These are phyloP conservation scores for Didymella glomerata DNA, from an alignment of 2,329 filamentous ascomycete species.

Conservation along the genomic window DNA sequence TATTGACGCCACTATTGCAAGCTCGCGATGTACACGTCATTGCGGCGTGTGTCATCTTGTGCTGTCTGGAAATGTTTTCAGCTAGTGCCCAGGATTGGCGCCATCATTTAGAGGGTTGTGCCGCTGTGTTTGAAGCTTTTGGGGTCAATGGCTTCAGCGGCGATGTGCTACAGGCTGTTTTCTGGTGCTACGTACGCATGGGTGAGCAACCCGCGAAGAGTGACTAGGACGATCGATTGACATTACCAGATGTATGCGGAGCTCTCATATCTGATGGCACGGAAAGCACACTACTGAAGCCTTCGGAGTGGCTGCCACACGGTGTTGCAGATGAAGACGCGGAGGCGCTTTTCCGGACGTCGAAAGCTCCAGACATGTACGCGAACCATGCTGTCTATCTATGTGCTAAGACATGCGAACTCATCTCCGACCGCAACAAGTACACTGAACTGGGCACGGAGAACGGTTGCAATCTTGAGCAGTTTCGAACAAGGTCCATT, in stretches of 20 bases:
- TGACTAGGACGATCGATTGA: background rate
- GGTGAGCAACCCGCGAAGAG: background rate
- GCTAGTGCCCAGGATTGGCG: conserved; percentile 14
- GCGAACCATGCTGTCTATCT: background rate
- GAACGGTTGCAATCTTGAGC: background rate
- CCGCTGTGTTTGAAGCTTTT: background rate
- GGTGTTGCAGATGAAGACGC: background rate
- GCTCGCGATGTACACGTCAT: conserved; percentile 61
- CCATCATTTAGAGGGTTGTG: background rate
- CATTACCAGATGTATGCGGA: background rate
- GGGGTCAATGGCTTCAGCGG: background rate
- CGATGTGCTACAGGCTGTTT: background rate
- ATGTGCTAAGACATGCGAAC: background rate
- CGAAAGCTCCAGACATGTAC: background rate
- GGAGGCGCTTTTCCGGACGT: background rate
- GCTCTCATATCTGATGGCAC: background rate
- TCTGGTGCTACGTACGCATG: background rate
- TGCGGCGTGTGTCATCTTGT: conserved; percentile 63
- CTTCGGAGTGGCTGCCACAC: background rate
- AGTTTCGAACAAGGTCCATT: background rate
- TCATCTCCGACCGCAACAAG: background rate
- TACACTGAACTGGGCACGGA: background rate
- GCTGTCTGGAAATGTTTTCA: conserved; percentile 62
- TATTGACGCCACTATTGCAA: conserved; percentile 57
- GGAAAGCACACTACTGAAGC: background rate